Evolutionary conservation across 2,329 filamentous ascomycete species (phyloP).

Genomic region (Microdochium bolleyi): DNA sequence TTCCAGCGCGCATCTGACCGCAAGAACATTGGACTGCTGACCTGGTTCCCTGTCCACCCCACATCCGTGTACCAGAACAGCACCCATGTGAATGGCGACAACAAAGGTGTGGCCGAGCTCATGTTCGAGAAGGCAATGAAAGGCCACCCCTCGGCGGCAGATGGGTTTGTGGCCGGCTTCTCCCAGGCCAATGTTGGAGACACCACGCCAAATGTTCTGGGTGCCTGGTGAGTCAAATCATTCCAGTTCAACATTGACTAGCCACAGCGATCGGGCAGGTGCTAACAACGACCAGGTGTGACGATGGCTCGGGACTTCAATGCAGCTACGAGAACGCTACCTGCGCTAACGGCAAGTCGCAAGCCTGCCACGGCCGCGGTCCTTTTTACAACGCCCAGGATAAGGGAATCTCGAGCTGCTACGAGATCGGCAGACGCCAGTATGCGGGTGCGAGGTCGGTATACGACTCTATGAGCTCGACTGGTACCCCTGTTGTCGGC

Average conservation of each 20-base stretch:
- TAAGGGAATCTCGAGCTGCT: slow-evolving; percentile 66
- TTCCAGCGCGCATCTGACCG: slow-evolving; percentile 65
- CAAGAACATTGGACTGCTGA: slow-evolving; percentile 71
- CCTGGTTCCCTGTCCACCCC: slow-evolving; percentile 87
- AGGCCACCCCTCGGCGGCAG: slow-evolving; percentile 41
- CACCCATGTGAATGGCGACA: slow-evolving; percentile 80
- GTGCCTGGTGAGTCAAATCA: slow-evolving; percentile 47
- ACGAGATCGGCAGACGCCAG: slow-evolving; percentile 64
- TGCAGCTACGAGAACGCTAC: slow-evolving; percentile 74
- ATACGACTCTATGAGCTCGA: slow-evolving; percentile 37
- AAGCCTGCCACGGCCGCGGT: slow-evolving; percentile 63
- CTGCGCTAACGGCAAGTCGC: slow-evolving; percentile 58
- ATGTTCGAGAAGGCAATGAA: slow-evolving; percentile 68
- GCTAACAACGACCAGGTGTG: slow-evolving; percentile 43
- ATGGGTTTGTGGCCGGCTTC: slow-evolving; percentile 78
- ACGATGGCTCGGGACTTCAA: slow-evolving; percentile 64
- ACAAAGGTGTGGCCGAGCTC: slow-evolving; percentile 84
- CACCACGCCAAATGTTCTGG: slow-evolving; percentile 75
- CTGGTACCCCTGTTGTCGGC: slow-evolving; percentile 46
- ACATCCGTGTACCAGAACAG: slow-evolving; percentile 89
- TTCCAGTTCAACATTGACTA: slow-evolving; percentile 1
- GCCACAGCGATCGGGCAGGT: too few species aligned
- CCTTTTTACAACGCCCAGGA: slow-evolving; percentile 59
- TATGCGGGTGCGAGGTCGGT: slow-evolving; percentile 48
- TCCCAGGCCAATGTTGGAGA: slow-evolving; percentile 89